These are phyloP conservation scores for Solanum pimpinellifolium DNA, from an alignment of 257 asterid species.

Conservation along the genomic window DNA sequence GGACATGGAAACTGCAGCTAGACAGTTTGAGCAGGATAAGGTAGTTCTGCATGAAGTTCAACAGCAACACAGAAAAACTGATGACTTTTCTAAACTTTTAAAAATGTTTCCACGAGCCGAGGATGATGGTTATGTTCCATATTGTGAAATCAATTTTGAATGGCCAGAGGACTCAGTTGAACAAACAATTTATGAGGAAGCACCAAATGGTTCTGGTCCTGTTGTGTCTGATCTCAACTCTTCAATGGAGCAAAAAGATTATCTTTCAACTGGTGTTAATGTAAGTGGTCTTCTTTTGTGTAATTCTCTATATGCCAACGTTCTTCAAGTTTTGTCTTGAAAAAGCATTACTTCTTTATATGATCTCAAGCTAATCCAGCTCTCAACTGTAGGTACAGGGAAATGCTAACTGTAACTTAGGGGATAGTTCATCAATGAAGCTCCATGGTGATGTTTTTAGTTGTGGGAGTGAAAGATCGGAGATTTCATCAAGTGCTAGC, in stretches of 20 bases:
- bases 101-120: constrained; percentile 33
- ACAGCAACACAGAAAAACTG: constrained; percentile 25
- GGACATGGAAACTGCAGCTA: constrained; percentile 68
- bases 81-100: constrained; percentile 34
- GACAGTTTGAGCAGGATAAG: constrained; percentile 65
- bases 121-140: constrained; percentile 50
- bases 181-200: neutral
- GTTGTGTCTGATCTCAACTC: constrained; percentile 10
- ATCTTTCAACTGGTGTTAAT: constrained; percentile 2
- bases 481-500: constrained; percentile 18
- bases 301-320: neutral
- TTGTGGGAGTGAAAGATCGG: constrained; percentile 15
- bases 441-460: constrained; percentile 12
- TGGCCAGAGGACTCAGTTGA: constrained; percentile 1
- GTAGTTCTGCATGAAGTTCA: constrained; percentile 40
- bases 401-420: constrained; percentile 12
- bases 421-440: constrained; percentile 5
- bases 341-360: neutral
- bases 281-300: constrained; percentile 11
- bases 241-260: constrained; percentile 7
- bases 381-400: constrained; percentile 16
- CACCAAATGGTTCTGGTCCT: constrained; percentile 11
- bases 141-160: constrained; percentile 30
- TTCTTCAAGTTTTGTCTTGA: neutral
- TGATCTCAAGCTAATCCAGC: neutral